Conservation (phyloP, 108 stramenopile species). For the Fistulifera pelliculosa region DNA sequence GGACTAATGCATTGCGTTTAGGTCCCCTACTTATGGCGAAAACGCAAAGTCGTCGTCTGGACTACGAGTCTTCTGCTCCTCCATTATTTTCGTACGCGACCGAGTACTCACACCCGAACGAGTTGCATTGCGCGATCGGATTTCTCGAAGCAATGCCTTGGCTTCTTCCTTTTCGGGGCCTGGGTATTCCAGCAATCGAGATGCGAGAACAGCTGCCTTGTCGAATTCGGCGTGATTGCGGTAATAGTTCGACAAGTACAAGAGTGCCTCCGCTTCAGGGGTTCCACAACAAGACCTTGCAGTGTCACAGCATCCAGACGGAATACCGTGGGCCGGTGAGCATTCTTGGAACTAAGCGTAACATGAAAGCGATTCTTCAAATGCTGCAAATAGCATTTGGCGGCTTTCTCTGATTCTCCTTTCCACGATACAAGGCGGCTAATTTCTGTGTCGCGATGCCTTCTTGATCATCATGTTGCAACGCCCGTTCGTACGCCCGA, state of each 20-base stretch:
- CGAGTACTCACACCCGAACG: not conserved
- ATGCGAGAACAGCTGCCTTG: conserved; percentile 68
- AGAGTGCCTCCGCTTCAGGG: conserved; percentile 82
- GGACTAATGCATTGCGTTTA: too few relatives aligned
- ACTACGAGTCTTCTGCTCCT: not conserved
- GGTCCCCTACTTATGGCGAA: too few relatives aligned
- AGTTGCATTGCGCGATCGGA: conserved; percentile 38
- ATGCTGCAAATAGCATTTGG: conserved; percentile 84
- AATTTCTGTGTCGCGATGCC: conserved; percentile 89
- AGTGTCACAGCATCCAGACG: conserved; percentile 43
- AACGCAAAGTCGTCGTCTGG: too few relatives aligned
- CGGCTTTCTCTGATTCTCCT: conserved; percentile 74
- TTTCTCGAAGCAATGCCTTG: conserved; percentile 83
- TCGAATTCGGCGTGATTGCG: conserved; percentile 67
- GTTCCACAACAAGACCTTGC: conserved; percentile 67
- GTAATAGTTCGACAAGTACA: conserved; percentile 82
- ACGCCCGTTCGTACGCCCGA: conserved; percentile 82
- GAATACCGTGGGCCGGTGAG: not conserved
- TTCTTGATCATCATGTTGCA: conserved; percentile 81
- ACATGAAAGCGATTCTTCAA: conserved; percentile 68
- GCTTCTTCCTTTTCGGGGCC: conserved; percentile 94
- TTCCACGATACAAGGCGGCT: conserved; percentile 54
- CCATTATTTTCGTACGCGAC: not conserved
- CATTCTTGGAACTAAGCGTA: conserved; percentile 25
- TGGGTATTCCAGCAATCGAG: conserved; percentile 83